Base-by-base conservation (phyloP, 768 basidiomycete species). In the Lentinus tigrinus region DNA sequence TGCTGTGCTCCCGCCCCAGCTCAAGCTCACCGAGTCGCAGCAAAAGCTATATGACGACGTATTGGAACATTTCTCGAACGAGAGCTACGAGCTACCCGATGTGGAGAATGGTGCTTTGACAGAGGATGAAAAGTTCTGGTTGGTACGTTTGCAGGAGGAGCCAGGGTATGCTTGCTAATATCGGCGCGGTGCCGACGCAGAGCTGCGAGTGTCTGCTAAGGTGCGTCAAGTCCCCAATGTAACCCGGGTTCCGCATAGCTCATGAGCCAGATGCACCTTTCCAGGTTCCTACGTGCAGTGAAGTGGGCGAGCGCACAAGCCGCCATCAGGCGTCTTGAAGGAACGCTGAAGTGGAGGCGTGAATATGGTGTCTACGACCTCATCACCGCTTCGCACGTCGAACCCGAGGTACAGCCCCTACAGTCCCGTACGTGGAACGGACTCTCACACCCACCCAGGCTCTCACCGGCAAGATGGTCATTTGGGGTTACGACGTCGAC, bases 381-480 rank as follows among this genome's bases (percentile, higher is more conserved):
- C 27, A 69, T 92, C 67, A 84, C 81, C 0, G 71, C 87, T 3
- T 77, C 80, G 0, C 74, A 81, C 59, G 84, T 96, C 61, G 87
- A 89, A 63, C 84, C 85, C 17, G 93, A 95, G 74, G 90, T 88
- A 52, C 31, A 78, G 62, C 21, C 17, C 48, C 17, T 54, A 13
- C 44, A 24, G 36, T 16, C 42, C 14, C 1, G 16, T 36, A 9
- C 7, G 21, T 40, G 53, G 17, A 31, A n/a, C 21, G 4, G 17
- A 42, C 40, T n/a, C 40, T n/a, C 17, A 42, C 19, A n/a, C 49
- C 2, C 42, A 14, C 16, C 23, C 43, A 89, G 88, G 86, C 84
- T 1, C 73, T 88, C 47, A 95, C 93, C 4, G 94, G 94, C 31
- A 95, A 96, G 73, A 80, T 85, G 69, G 75, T 94, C 48, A 61